A percentile compares a stretch with the other conserved stretches of the same genome.
Conservation (phyloP, 2,329 filamentous ascomycete genomes). For the Alternaria tenuissima region DNA sequence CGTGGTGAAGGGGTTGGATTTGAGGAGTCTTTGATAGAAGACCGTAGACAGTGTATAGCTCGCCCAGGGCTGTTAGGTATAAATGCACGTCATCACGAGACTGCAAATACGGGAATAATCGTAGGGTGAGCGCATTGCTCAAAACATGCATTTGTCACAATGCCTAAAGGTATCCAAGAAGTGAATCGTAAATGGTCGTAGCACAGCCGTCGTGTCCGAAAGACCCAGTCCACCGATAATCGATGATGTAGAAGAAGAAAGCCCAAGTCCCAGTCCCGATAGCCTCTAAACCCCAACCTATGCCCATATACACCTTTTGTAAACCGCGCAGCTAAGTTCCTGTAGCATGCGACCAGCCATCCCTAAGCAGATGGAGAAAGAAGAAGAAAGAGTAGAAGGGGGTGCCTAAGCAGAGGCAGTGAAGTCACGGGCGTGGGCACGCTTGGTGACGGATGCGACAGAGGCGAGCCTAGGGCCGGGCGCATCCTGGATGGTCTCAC, state of each 20-base stretch:
- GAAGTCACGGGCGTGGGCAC: slow-evolving; percentile 40
- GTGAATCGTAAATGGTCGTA: slow-evolving; percentile 10
- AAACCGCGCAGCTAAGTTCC: neutral
- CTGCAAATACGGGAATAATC: neutral
- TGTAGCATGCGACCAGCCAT: neutral
- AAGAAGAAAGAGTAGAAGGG: neutral
- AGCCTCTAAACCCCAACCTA: neutral
- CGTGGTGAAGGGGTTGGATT: too few species aligned
- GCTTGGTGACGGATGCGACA: slow-evolving; percentile 21
- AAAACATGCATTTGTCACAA: slow-evolving; percentile 5
- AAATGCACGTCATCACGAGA: neutral
- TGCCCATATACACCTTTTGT: neutral
- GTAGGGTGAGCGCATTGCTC: neutral
- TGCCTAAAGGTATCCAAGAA: slow-evolving; percentile 6
- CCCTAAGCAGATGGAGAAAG: neutral
- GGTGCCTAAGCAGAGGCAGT: slow-evolving; percentile 31
- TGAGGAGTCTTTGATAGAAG: too few species aligned
- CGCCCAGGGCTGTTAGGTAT: too few species aligned
- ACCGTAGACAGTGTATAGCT: too few species aligned
- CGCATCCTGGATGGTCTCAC: slow-evolving; percentile 29
- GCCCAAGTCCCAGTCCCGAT: neutral
- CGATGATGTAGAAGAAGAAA: neutral
- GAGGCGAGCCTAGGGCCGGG: slow-evolving; percentile 36
- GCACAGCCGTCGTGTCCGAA: neutral
- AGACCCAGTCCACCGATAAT: slow-evolving; percentile 2